These are phyloP conservation scores for Umbelopsis isabellina DNA, from an alignment of 192 early-diverging fungal species.

Conservation along the genomic window DNA sequence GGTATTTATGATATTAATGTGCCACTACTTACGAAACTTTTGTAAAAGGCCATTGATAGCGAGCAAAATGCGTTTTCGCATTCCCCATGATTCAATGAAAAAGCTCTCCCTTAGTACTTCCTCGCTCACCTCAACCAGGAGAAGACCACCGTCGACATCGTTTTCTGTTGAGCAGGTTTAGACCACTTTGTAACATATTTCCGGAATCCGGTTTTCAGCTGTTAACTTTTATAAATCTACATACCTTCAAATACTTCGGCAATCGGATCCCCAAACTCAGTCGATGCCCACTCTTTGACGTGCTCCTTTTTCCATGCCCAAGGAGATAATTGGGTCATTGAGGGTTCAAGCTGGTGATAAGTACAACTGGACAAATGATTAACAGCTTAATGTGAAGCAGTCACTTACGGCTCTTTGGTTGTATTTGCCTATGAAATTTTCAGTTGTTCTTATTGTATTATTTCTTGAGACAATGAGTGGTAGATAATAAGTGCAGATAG, in stretches of 20 bases:
- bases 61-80: constrained; percentile 2
- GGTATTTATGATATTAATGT: not conserved
- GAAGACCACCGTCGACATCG: constrained; percentile 1
- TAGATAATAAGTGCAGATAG: too few species aligned
- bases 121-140: not conserved
- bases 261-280: not conserved
- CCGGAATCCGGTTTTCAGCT: not conserved
- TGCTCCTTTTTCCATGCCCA: constrained; percentile 9
- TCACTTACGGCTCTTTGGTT: too few species aligned
- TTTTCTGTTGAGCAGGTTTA: not conserved
- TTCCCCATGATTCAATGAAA: not conserved
- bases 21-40: not conserved
- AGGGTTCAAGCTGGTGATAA: not conserved
- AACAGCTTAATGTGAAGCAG: too few species aligned
- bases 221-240: not conserved
- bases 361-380: not conserved
- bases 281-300: not conserved
- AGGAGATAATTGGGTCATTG: not conserved
- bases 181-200: not conserved
- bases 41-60: not conserved
- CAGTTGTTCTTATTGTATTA: too few species aligned
- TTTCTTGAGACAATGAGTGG: too few species aligned
- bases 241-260: not conserved
- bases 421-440: too few species aligned
- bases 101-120: not conserved